A percentile compares a stretch with the other conserved stretches of the same genome.
These are phyloP conservation scores for Aspergillus quadrilineatus DNA, from an alignment of 2,329 filamentous ascomycete species.

Conservation along the genomic window DNA sequence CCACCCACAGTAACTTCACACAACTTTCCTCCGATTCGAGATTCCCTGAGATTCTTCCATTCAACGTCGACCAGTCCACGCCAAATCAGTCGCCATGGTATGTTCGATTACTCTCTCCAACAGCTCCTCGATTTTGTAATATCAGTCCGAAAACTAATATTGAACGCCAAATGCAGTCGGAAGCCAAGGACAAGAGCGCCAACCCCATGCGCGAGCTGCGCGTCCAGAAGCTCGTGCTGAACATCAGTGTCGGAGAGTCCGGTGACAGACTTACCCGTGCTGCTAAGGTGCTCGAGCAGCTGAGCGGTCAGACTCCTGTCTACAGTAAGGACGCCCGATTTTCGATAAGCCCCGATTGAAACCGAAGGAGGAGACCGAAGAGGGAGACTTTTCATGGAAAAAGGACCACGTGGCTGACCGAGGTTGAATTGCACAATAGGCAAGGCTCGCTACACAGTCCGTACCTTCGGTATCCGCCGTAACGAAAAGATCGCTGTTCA, in stretches of 20 bases:
- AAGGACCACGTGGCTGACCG: slow-evolving; percentile 18
- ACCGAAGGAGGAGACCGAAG: background rate
- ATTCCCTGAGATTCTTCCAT: slow-evolving; percentile 30
- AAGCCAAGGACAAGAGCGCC: slow-evolving; percentile 72
- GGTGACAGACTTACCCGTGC: slow-evolving; percentile 99
- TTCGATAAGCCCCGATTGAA: slow-evolving; percentile 8
- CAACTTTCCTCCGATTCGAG: slow-evolving; percentile 24
- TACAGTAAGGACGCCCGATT: slow-evolving; percentile 70
- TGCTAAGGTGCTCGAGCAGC: slow-evolving; percentile 99
- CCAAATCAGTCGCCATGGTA: slow-evolving; percentile 51
- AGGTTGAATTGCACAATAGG: slow-evolving; percentile 51
- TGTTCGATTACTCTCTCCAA: slow-evolving; percentile 25
- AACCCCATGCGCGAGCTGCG: slow-evolving; percentile 99
- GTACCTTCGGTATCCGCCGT: slow-evolving; percentile 99
- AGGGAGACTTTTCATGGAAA: background rate
- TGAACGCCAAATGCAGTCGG: slow-evolving; percentile 55
- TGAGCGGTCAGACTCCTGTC: slow-evolving; percentile 98
- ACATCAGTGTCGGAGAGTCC: slow-evolving; percentile 99
- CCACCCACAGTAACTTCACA: slow-evolving; percentile 40
- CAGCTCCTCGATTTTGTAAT: slow-evolving; percentile 4
- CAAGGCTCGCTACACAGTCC: slow-evolving; percentile 99
- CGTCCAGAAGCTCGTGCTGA: slow-evolving; percentile 99
- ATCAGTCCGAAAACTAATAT: slow-evolving; percentile 7
- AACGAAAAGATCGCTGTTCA: slow-evolving; percentile 99
- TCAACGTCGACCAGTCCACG: slow-evolving; percentile 40